Evolutionary conservation across 2,329 filamentous ascomycete genomes (phyloP).

Genomic region (Aureobasidium sp.): DNA sequence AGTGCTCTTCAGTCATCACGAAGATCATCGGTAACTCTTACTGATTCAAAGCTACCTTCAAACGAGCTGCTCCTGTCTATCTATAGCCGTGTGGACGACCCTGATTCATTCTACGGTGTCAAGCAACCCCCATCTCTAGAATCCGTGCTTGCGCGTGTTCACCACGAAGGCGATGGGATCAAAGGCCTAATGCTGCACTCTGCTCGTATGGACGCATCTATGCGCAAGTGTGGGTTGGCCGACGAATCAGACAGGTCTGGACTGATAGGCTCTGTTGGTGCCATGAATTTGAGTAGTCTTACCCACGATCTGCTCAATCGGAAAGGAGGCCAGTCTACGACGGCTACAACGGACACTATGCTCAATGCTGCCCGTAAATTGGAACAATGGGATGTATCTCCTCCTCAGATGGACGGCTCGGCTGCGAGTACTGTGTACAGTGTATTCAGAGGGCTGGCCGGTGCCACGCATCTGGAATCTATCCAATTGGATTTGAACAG

Average conservation of each 20-base stretch:
- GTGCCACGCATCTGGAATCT: slow-evolving; percentile 47
- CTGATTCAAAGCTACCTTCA: slow-evolving; percentile 40
- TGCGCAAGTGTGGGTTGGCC: slow-evolving; percentile 51
- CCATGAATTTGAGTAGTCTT: slow-evolving; percentile 74
- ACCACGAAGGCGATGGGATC: slow-evolving; percentile 79
- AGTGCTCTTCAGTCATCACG: slow-evolving; percentile 41
- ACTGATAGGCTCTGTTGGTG: slow-evolving; percentile 67
- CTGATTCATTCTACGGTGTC: slow-evolving; percentile 90
- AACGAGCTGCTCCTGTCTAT: slow-evolving; percentile 67
- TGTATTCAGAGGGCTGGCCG: slow-evolving; percentile 69
- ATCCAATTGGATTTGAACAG: slow-evolving; percentile 32
- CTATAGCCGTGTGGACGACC: slow-evolving; percentile 89
- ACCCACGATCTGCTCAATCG: slow-evolving; percentile 69
- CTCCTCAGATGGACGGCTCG: slow-evolving; percentile 45
- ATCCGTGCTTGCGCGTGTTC: slow-evolving; percentile 70
- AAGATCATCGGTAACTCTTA: slow-evolving; percentile 50
- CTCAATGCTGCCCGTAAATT: slow-evolving; percentile 73
- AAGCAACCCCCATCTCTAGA: slow-evolving; percentile 67
- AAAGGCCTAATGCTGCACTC: slow-evolving; percentile 87
- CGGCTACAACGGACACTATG: slow-evolving; percentile 58
- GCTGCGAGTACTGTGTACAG: slow-evolving; percentile 64
- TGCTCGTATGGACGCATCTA: slow-evolving; percentile 79
- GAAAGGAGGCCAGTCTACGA: slow-evolving; percentile 52
- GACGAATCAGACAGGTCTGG: slow-evolving; percentile 55
- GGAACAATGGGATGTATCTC: slow-evolving; percentile 85